Conservation (phyloP, 2,329 filamentous ascomycete species). For the Arthroderma sp. region DNA sequence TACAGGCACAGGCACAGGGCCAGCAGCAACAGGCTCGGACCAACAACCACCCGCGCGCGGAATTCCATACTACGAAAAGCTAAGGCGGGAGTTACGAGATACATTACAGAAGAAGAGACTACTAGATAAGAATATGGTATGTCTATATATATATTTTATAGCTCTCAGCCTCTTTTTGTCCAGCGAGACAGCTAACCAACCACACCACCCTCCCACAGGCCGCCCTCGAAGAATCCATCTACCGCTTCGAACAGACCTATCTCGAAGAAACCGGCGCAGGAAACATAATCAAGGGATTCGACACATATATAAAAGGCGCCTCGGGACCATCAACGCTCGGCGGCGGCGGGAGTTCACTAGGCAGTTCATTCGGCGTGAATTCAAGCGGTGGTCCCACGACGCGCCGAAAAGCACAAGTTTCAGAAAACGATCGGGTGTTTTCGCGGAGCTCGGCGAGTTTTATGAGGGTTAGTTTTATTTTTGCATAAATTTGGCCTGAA, state of each 20-base stretch:
- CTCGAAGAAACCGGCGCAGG: constrained; percentile 77
- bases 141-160: constrained; percentile 11
- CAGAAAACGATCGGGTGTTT: constrained; percentile 35
- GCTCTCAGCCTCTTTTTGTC: neutral
- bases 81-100: constrained; percentile 53
- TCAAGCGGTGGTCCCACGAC: constrained; percentile 17
- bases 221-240: constrained; percentile 65
- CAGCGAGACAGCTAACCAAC: neutral
- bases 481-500: no score
- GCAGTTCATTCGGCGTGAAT: constrained; percentile 16
- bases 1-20: neutral
- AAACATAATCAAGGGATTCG: constrained; percentile 96
- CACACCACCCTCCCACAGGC: constrained; percentile 27
- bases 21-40: constrained; percentile 2
- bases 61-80: constrained; percentile 58
- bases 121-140: constrained; percentile 48
- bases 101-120: constrained; percentile 52
- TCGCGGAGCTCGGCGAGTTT: constrained; percentile 37
- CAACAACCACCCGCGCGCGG: constrained; percentile 25
- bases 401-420: constrained; percentile 33
- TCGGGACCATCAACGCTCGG: constrained; percentile 36
- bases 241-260: constrained; percentile 71
- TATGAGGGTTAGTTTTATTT: constrained; percentile 23
- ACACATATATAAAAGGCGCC: constrained; percentile 90
- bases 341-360: constrained; percentile 13